A percentile compares a stretch with the other conserved stretches of the same genome.
These are phyloP conservation scores for Acanthamoeba sp. DNA, from an alignment of 208 protist species.

Conservation along the genomic window DNA sequence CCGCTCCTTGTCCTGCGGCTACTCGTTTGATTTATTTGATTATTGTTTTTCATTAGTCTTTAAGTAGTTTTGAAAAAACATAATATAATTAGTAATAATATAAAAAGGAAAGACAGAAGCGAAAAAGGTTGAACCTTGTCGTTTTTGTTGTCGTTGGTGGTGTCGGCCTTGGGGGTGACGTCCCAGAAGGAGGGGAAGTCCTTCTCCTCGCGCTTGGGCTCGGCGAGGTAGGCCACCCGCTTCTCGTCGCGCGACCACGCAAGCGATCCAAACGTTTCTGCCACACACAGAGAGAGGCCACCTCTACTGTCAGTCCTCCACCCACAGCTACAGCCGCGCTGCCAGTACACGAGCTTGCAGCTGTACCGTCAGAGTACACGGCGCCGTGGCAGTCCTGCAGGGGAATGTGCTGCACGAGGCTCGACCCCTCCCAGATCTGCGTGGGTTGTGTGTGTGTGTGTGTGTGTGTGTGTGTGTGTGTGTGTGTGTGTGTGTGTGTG, in stretches of 20 bases:
- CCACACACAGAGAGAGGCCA: background rate
- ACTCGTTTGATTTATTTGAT: background rate
- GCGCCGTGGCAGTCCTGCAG: conserved; percentile 24
- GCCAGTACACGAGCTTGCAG: too few relatives aligned
- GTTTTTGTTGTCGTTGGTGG: background rate
- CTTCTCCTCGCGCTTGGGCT: conserved; percentile 52
- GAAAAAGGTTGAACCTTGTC: background rate
- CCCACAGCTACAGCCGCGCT: too few relatives aligned
- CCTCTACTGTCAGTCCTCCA: too few relatives aligned
- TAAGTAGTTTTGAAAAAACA: background rate
- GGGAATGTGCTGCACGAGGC: conserved; percentile 25
- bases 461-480: too few relatives aligned
- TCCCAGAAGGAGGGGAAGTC: conserved; percentile 60
- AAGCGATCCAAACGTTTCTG: conserved; percentile 14
- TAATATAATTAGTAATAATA: too few relatives aligned
- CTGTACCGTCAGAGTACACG: background rate
- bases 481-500: too few relatives aligned
- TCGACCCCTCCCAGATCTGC: conserved; percentile 12
- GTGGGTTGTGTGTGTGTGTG: too few relatives aligned
- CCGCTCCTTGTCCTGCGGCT: conserved; percentile 5
- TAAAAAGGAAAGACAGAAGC: background rate
- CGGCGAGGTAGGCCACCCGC: background rate
- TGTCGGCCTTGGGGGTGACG: background rate
- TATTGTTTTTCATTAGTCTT: background rate
- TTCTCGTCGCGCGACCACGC: conserved; percentile 34